Base-by-base conservation (phyloP, 176 grass and related monocot species). In the Oryza coarctata region DNA sequence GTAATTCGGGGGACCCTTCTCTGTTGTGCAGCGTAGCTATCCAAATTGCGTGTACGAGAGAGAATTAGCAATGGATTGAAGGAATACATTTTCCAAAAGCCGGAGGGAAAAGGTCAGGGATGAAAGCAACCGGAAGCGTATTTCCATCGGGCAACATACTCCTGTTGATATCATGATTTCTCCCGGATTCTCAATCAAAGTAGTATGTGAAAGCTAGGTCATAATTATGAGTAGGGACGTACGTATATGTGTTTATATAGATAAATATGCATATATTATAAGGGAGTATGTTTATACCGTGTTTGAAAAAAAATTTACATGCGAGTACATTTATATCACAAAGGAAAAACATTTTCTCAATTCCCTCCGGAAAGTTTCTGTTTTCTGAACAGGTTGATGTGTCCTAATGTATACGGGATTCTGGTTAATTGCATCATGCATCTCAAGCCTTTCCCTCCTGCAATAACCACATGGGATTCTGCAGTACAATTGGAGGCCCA, bases 11-110 rank as follows among this genome's bases (percentile, higher is more conserved):
- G 31, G 12, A 25, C 58, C 65, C 11, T 31, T 49, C 32, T 18
- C 10, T 11, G 28, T 22, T 49, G 62, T 50, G 10, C 35, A 73
- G 38, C 49, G 3, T 62, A 43, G n/a, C n/a, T 31, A 73, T 3
- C 30, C n/a, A 26, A 52, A 13, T 89, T 72, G 72, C 83, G 83
- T 89, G 87, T 44, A 89, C 78, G 83, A 47, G 83, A 85, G 87
- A 66, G 27, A 28, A 65, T 63, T 77, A 3, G 15, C 28, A 60
- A 82, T 77, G 79, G 72, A 85, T 77, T 77, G 34, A 81, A 86
- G 83, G 57, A 81, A 85, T 43, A 40, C 9, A 76, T 39, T 70
- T 81, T 68, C 27, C 63, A 25, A 25, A 8, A 76, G 58, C 77
- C 22, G 22, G 9, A 70, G 40, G 87, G 7, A 63, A n/a, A 85